Percentiles rank a stretch among this genome's conserved stretches.
These are phyloP conservation scores for Venturia nashicola DNA, from an alignment of 2,329 filamentous ascomycete genomes.

Conservation along the genomic window DNA sequence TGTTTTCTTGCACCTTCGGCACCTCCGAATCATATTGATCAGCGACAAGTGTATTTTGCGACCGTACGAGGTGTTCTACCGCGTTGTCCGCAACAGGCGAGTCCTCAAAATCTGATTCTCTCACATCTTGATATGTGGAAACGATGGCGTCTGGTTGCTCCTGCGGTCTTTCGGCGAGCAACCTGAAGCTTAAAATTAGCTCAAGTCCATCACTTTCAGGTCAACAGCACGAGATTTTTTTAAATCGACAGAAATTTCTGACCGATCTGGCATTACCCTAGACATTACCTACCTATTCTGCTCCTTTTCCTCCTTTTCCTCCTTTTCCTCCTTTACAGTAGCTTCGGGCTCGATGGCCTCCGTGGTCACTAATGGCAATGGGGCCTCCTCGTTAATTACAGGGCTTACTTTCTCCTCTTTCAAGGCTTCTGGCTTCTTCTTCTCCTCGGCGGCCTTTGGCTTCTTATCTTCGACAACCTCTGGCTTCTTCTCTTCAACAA, in stretches of 20 bases:
- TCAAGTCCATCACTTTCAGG: background rate
- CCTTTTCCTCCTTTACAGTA: background rate
- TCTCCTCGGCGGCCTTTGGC: background rate
- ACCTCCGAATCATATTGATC: background rate
- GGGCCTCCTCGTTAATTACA: background rate
- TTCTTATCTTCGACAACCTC: background rate
- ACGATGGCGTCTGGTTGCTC: background rate
- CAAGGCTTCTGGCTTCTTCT: background rate
- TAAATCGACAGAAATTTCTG: too few relatives aligned
- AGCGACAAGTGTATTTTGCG: background rate
- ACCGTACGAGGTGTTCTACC: background rate
- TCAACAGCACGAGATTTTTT: background rate
- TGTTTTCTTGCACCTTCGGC: background rate
- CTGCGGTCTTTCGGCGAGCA: background rate
- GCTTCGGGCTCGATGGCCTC: background rate
- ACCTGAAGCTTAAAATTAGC: background rate
- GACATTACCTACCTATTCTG: background rate
- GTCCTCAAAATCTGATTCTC: background rate
- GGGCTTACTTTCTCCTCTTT: background rate
- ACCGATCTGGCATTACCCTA: too few relatives aligned
- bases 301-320: background rate
- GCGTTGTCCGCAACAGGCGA: background rate
- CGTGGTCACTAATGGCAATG: background rate
- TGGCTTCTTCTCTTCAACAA: background rate
- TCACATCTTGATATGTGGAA: background rate